Evolutionary conservation across 371 early-diverging fungal genomes (phyloP), one percentile per base, ranked within the genome.

Genomic region (Mortierella sp.): DNA sequence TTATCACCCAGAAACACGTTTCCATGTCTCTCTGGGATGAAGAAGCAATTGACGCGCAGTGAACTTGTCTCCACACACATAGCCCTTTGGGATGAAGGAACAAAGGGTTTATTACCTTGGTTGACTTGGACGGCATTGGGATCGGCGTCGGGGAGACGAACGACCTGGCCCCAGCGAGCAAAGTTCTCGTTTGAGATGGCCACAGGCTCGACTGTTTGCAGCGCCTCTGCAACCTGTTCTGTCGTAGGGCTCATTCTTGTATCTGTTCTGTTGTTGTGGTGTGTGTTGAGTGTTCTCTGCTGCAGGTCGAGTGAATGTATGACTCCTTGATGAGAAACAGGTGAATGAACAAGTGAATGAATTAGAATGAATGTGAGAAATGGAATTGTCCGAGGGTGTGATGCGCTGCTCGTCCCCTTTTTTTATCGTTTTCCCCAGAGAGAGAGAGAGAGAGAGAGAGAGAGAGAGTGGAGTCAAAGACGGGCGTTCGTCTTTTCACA

Each of bases 131-230:
- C 88, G 6, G 88, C 80, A 1, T 76, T 75, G 14, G 88, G 74
- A 63, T 79, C 79, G 1, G 76, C 74, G 24, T 74, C 70, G 29
- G 81, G 76, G 29, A 89, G 72, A 50, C 93, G 91, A 41, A 95
- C 91, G 14, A 95, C 95, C 68, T 94, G 91, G 47, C 95, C 95
- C 87, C 90, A 95, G 4, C 92, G 89, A 34, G 86, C 86, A 85
- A 92, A 95, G 55, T 86, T 88, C 55, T 93, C 93, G 61, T 89
- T 82, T 37, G 94, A 92, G 69, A 95, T 88, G 0, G 92, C 90
- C 47, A 89, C 84, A 4, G 93, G 91, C 63, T 80, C 77, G 40
- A 81, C 34, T 10, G 65, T 64, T 47, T 55, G 44, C 37, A 71
- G 26, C 89, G 91, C 71, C 96, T 86, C 26, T 24, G 52, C 29